phyloP scores from a whole-genome alignment of 2,329 filamentous ascomycete genomes.

The Rhinocladiella mackenziei region DNA sequence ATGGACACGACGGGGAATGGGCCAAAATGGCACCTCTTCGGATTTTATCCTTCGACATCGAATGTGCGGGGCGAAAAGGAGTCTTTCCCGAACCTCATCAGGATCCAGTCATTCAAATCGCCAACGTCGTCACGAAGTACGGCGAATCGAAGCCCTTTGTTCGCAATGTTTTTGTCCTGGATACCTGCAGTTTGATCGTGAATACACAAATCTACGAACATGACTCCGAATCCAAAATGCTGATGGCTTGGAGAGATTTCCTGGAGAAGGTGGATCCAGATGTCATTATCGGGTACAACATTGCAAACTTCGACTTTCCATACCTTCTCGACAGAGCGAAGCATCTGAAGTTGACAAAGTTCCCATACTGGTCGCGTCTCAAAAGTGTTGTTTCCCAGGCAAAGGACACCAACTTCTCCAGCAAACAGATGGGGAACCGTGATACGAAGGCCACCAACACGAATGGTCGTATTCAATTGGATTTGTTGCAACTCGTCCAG shows the following conservation, averaged over 20 bases:
- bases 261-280: constrained; percentile 87
- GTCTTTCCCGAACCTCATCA: constrained; percentile 90
- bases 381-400: constrained; percentile 65
- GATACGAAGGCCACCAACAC: constrained; percentile 94
- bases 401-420: constrained; percentile 82
- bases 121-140: constrained; percentile 89
- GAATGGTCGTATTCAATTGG: constrained; percentile 86
- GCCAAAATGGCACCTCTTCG: constrained; percentile 94
- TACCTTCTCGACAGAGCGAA: constrained; percentile 86
- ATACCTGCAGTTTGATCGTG: constrained; percentile 87
- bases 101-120: constrained; percentile 96
- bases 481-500: constrained; percentile 91
- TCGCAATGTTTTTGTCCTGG: constrained; percentile 91
- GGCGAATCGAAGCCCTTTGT: constrained; percentile 95
- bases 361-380: constrained; percentile 83
- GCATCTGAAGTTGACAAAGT: constrained; percentile 72
- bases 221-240: constrained; percentile 76
- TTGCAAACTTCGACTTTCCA: constrained; percentile 96
- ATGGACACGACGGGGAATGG: constrained; percentile 89
- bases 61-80: constrained; percentile 94
- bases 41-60: constrained; percentile 95
- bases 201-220: constrained; percentile 90
- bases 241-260: constrained; percentile 89
- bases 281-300: constrained; percentile 98
- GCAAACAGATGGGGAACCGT: constrained; percentile 96